Evolutionary conservation across 2,329 filamentous ascomycete species (phyloP).

Genomic region (Arthrobotrys megalospora): DNA sequence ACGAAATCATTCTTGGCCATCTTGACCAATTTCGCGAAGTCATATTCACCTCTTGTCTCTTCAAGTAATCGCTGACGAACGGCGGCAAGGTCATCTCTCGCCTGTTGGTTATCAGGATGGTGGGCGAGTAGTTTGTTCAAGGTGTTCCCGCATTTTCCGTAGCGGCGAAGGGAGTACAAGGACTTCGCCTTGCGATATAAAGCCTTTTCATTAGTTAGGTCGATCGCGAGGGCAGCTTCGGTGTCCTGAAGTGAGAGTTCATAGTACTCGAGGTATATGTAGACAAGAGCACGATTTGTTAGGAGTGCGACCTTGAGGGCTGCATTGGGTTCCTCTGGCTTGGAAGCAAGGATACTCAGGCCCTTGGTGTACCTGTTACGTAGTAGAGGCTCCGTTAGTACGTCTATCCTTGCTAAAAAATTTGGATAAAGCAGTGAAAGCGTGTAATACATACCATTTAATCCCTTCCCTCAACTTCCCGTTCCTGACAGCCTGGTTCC

Average conservation of each 20-base stretch:
- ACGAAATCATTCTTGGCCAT: slow-evolving; percentile 32
- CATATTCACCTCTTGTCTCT: slow-evolving; percentile 22
- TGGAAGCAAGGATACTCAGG: neutral
- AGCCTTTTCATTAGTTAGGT: slow-evolving; percentile 32
- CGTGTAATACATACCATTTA: slow-evolving; percentile 25
- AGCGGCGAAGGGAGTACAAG: slow-evolving; percentile 30
- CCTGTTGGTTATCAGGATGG: slow-evolving; percentile 21
- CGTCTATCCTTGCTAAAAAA: neutral
- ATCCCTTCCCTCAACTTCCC: slow-evolving; percentile 25
- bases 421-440: neutral
- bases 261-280: slow-evolving; percentile 3
- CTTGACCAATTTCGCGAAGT: slow-evolving; percentile 38
- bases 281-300: slow-evolving; percentile 16
- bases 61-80: slow-evolving; percentile 34
- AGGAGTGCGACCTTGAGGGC: slow-evolving; percentile 3
- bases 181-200: slow-evolving; percentile 42
- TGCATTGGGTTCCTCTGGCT: neutral
- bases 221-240: slow-evolving; percentile 18
- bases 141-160: slow-evolving; percentile 18
- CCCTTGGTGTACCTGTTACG: slow-evolving; percentile 34
- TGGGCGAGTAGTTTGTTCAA: neutral
- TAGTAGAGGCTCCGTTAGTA: neutral
- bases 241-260: slow-evolving; percentile 17
- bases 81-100: neutral
- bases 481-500: slow-evolving; percentile 28